Percentiles rank a stretch among this genome's conserved stretches.
phyloP scores from a whole-genome alignment of 306 rosid species.

The Quercus robur region DNA sequence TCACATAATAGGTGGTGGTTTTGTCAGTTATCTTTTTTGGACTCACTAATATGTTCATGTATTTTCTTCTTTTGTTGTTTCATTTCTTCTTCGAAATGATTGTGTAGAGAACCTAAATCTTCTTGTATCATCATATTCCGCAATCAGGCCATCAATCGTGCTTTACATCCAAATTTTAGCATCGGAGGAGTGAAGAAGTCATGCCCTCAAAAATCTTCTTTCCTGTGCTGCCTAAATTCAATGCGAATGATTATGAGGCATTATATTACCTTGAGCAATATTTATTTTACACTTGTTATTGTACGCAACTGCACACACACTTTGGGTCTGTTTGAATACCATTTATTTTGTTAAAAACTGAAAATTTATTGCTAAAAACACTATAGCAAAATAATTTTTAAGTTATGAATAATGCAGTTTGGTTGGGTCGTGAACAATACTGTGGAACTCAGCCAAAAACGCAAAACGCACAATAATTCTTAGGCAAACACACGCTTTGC shows the following conservation, averaged over 20 bases:
- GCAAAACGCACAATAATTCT: no score
- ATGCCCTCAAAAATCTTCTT: neutral
- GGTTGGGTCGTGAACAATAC: fast-evolving
- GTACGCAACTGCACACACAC: no score
- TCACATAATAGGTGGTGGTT: neutral
- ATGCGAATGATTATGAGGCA: neutral
- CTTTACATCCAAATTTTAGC: neutral
- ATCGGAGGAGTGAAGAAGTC: neutral
- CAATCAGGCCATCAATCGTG: neutral
- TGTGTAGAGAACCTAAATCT: neutral
- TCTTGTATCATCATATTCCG: neutral
- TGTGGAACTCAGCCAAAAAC: fast-evolving
- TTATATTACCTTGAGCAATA: no score
- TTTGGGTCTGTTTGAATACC: no score
- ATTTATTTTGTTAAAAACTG: no score
- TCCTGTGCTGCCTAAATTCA: neutral
- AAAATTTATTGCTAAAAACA: no score
- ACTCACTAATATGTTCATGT: neutral
- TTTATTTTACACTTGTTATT: no score
- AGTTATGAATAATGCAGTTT: no score
- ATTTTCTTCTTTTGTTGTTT: neutral
- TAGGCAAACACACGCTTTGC: no score
- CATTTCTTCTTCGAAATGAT: neutral
- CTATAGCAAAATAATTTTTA: no score
- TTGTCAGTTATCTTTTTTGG: neutral